Percentiles rank a stretch among this genome's conserved stretches.
Conservation (phyloP, 192 early-diverging fungal species). For the Backusella tarrabulga region DNA sequence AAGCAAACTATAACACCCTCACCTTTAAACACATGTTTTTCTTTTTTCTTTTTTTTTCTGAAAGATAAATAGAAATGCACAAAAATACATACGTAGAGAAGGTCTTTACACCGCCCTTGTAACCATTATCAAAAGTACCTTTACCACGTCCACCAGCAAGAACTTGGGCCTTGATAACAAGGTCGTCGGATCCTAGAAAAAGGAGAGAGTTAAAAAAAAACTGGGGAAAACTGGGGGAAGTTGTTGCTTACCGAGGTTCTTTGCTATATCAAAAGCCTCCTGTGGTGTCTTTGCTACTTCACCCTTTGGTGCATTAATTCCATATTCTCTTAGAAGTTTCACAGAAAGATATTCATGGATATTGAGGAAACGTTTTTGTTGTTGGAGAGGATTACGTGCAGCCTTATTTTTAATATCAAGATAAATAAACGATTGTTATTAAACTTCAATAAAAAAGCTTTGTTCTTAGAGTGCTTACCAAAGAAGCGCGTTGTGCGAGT, state of each 20-base stretch:
- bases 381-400: constrained; percentile 30
- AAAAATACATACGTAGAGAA: constrained; percentile 78
- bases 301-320: constrained; percentile 88
- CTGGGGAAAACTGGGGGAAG: constrained; percentile 1
- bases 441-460: background rate
- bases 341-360: constrained; percentile 98
- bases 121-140: constrained; percentile 92
- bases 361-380: constrained; percentile 85
- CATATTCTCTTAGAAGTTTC: constrained; percentile 87
- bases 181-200: constrained; percentile 28
- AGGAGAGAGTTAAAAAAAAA: background rate
- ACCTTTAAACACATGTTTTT: background rate
- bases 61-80: background rate
- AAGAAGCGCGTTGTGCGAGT: constrained; percentile 24
- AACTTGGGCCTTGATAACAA: constrained; percentile 63
- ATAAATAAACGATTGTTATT: background rate
- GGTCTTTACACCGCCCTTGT: constrained; percentile 95
- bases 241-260: constrained; percentile 63
- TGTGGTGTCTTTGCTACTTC: constrained; percentile 82
- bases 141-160: constrained; percentile 99
- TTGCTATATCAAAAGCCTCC: constrained; percentile 87
- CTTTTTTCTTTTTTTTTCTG: background rate
- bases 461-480: constrained; percentile 15
- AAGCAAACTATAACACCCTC: background rate
- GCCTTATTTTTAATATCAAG: constrained; percentile 2